Evolutionary conservation across 441 rosid species (phyloP).

Genomic region (Mallotus repandus): DNA sequence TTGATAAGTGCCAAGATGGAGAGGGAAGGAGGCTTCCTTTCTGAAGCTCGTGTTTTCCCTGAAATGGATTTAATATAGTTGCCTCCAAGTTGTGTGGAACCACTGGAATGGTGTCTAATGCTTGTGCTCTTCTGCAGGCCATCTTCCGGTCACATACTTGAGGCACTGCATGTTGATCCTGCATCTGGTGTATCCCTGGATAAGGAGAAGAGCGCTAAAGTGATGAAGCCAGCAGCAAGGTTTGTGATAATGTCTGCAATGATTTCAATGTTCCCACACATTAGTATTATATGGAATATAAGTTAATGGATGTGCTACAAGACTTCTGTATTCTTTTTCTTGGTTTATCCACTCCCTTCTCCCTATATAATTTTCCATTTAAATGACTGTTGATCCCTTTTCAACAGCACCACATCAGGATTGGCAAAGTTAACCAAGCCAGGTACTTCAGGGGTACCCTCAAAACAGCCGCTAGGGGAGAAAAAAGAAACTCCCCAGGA

Average conservation of each 20-base stretch:
- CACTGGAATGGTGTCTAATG: conserved; percentile 37
- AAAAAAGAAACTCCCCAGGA: conserved; percentile 98
- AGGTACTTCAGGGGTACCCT: conserved; percentile 46
- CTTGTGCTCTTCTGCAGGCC: conserved; percentile 70
- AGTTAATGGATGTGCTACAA: background rate
- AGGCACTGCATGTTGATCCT: conserved; percentile 97
- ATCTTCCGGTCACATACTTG: conserved; percentile 76
- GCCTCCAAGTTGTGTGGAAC: conserved; percentile 30
- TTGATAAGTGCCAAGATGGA: conserved; percentile 54
- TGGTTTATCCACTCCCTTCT: background rate
- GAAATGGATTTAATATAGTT: conserved; percentile 33
- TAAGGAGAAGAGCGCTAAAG: conserved; percentile 65
- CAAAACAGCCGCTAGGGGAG: conserved; percentile 60
- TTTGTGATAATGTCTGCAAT: conserved; percentile 26
- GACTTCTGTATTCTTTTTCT: background rate
- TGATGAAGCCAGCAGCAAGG: conserved; percentile 64
- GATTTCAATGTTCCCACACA: background rate
- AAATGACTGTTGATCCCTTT: conserved; percentile 13
- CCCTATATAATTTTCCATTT: background rate
- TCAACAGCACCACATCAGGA: conserved; percentile 60
- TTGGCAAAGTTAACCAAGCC: conserved; percentile 78
- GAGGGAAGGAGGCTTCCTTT: conserved; percentile 58
- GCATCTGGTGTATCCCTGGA: conserved; percentile 88
- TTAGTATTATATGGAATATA: background rate
- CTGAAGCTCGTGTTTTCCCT: conserved; percentile 42